A percentile compares a stretch with the other conserved stretches of the same genome.
phyloP scores from a whole-genome alignment of 2,329 filamentous ascomycete species.

The Elsinoe perseae region DNA sequence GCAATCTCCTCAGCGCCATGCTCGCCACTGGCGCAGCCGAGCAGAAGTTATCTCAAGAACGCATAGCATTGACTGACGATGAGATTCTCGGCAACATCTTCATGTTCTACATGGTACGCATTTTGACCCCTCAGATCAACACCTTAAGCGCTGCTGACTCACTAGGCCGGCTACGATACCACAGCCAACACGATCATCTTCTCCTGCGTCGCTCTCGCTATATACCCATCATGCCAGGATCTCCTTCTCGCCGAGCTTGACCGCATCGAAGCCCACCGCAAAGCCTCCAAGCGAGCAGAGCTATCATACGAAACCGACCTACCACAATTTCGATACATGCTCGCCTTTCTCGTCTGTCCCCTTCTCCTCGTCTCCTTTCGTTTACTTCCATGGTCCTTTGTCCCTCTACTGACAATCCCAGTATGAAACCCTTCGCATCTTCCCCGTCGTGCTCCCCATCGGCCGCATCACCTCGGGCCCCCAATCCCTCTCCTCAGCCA shows the following conservation, averaged over 20 bases:
- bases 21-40: background rate
- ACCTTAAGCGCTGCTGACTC: background rate
- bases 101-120: background rate
- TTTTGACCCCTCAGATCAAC: background rate
- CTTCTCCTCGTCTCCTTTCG: no score
- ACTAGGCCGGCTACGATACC: background rate
- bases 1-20: background rate
- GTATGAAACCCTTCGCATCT: background rate
- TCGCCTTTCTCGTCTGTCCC: background rate
- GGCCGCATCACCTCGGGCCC: background rate
- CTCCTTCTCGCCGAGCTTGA: background rate
- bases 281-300: background rate
- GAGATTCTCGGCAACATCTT: background rate
- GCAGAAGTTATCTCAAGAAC: background rate
- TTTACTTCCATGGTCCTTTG: no score
- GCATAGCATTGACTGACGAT: background rate
- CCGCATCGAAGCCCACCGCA: background rate
- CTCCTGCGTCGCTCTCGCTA: background rate
- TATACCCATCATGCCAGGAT: background rate
- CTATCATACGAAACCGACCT: background rate
- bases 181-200: background rate
- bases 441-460: background rate
- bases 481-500: background rate
- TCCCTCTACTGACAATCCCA: background rate
- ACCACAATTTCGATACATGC: background rate